phyloP scores from a whole-genome alignment of 2,329 filamentous ascomycete genomes.

The Coniochaeta sp. region DNA sequence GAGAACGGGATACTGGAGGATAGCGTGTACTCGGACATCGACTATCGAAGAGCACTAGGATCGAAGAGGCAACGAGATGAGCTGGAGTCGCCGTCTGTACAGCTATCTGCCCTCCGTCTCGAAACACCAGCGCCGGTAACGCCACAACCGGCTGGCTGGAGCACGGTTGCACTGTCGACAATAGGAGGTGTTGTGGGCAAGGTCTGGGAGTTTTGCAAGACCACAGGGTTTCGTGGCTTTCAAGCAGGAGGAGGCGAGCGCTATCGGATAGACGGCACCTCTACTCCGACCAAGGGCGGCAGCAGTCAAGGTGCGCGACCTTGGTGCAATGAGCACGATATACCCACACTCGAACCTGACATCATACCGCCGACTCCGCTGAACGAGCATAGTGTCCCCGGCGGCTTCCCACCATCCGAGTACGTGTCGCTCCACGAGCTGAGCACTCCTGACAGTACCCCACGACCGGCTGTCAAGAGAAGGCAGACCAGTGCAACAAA shows the following conservation, averaged over 20 bases:
- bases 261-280: conserved; percentile 46
- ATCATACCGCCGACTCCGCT: background rate
- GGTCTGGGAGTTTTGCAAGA: conserved; percentile 78
- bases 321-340: conserved; percentile 19
- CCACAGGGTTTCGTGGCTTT: conserved; percentile 71
- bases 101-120: conserved; percentile 24
- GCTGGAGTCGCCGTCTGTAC: conserved; percentile 23
- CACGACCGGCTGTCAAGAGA: conserved; percentile 41
- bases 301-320: conserved; percentile 11
- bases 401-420: conserved; percentile 24
- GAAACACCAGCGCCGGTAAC: conserved; percentile 15
- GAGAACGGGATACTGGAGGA: conserved; percentile 35
- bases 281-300: conserved; percentile 7
- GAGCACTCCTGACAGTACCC: conserved; percentile 30
- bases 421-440: conserved; percentile 21
- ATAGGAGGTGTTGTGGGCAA: conserved; percentile 66
- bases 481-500: conserved; percentile 43
- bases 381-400: conserved; percentile 14
- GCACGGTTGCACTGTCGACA: conserved; percentile 50
- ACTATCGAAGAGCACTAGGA: conserved; percentile 46
- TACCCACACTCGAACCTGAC: conserved; percentile 16
- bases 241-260: conserved; percentile 74
- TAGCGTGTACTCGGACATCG: conserved; percentile 49
- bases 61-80: conserved; percentile 34
- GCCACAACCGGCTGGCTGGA: conserved; percentile 38